Conservation (phyloP, 805 yeast species). For the Ogataea naganishii region DNA sequence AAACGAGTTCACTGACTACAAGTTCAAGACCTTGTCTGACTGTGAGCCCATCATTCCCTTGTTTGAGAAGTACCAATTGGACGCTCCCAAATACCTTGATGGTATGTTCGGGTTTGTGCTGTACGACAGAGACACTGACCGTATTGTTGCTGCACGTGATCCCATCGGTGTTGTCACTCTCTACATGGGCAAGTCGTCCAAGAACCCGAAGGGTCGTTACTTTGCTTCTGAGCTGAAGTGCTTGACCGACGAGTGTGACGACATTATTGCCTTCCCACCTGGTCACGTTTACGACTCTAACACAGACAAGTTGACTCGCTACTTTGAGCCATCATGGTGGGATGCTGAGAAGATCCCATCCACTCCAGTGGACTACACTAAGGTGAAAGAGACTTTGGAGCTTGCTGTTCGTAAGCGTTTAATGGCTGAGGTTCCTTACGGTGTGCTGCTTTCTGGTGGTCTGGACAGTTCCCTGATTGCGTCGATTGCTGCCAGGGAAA, state of each 20-base stretch:
- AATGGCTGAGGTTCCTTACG: slow-evolving; percentile 99
- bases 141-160: slow-evolving; percentile 95
- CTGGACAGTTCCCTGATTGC: slow-evolving; percentile 95
- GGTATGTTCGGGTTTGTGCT: slow-evolving; percentile 98
- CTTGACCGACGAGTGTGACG: slow-evolving; percentile 89
- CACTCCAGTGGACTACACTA: slow-evolving; percentile 61
- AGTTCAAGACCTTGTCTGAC: slow-evolving; percentile 80
- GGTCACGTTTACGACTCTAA: slow-evolving; percentile 94
- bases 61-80: slow-evolving; percentile 76
- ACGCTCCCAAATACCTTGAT: slow-evolving; percentile 87
- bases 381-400: slow-evolving; percentile 76
- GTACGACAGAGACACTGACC: slow-evolving; percentile 75
- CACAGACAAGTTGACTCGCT: slow-evolving; percentile 79
- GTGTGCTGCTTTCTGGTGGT: slow-evolving; percentile 96
- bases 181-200: slow-evolving; percentile 80
- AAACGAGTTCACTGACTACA: slow-evolving; percentile 62
- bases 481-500: slow-evolving; percentile 94
- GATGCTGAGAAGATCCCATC: slow-evolving; percentile 71
- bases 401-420: slow-evolving; percentile 96
- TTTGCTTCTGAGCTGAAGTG: slow-evolving; percentile 95
- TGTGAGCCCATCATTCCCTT: slow-evolving; percentile 98
- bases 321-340: slow-evolving; percentile 94
- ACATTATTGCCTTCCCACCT: slow-evolving; percentile 91
- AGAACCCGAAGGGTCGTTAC: slow-evolving; percentile 67
- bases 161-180: slow-evolving; percentile 96